Evolutionary conservation across 2,329 filamentous ascomycete genomes (phyloP).

Genomic region (Pyrenochaeta sp.): DNA sequence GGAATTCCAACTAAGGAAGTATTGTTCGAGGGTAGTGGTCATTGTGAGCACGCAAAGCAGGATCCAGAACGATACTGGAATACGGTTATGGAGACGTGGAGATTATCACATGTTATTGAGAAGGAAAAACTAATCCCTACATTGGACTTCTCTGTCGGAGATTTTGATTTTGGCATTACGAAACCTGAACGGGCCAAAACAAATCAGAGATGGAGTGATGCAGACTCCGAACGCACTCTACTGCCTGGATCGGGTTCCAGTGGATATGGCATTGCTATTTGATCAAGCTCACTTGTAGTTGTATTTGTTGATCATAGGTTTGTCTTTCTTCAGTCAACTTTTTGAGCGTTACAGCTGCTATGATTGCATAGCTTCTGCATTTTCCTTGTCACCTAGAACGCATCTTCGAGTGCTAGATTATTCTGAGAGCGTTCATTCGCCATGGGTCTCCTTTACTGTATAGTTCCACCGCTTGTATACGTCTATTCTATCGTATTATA

Average conservation of each 20-base stretch:
- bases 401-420: background rate
- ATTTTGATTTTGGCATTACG: background rate
- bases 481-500: too few species aligned
- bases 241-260: background rate
- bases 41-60: slow-evolving; percentile 67
- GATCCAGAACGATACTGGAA: slow-evolving; percentile 66
- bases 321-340: background rate
- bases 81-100: slow-evolving; percentile 33
- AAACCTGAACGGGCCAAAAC: background rate
- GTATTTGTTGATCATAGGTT: background rate
- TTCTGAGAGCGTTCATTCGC: background rate
- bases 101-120: background rate
- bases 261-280: background rate
- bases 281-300: background rate
- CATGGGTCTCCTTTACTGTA: background rate
- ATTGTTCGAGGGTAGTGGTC: slow-evolving; percentile 64
- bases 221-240: background rate
- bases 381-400: background rate
- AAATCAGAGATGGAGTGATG: slow-evolving; percentile 1
- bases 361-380: background rate
- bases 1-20: slow-evolving; percentile 60
- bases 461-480: too few species aligned
- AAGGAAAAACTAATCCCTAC: background rate
- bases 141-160: background rate
- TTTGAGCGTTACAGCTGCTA: background rate